Evolutionary conservation across 2,329 filamentous ascomycete genomes (phyloP).

Genomic region (Trichoderma asperellum): DNA sequence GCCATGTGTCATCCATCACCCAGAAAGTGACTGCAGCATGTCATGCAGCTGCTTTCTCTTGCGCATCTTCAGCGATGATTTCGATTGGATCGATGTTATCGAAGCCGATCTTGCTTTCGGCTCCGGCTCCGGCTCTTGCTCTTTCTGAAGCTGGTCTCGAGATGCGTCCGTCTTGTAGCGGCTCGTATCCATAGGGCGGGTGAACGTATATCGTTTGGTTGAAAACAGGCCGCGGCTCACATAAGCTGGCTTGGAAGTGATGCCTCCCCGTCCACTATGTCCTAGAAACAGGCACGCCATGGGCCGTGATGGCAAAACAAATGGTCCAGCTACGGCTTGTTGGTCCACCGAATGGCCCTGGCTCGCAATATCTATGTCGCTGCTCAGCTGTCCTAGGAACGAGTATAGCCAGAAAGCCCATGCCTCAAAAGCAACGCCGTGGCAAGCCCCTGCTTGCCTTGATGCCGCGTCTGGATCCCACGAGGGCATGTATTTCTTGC

Average conservation of each 20-base stretch:
- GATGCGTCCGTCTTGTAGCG: neutral
- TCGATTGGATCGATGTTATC: constrained; percentile 28
- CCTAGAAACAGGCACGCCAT: constrained; percentile 46
- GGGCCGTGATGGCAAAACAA: constrained; percentile 46
- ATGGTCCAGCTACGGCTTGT: constrained; percentile 43
- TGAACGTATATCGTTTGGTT: constrained; percentile 43
- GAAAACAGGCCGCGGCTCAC: constrained; percentile 43
- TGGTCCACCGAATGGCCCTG: constrained; percentile 31
- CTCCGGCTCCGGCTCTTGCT: neutral
- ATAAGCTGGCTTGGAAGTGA: constrained; percentile 43
- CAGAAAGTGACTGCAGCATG: constrained; percentile 39
- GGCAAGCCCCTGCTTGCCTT: constrained; percentile 40
- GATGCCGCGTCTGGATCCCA: constrained; percentile 40
- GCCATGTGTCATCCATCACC: constrained; percentile 11
- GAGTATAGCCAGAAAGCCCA: constrained; percentile 50
- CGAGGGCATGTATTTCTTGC: constrained; percentile 38
- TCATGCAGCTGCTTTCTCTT: constrained; percentile 45
- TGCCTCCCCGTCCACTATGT: constrained; percentile 43
- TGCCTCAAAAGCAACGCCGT: constrained; percentile 43
- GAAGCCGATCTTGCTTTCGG: neutral
- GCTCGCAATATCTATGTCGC: constrained; percentile 42
- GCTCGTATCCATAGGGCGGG: constrained; percentile 30
- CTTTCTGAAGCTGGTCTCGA: neutral
- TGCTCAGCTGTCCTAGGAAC: constrained; percentile 45
- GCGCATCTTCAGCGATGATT: constrained; percentile 35